Percentiles rank a stretch among this genome's conserved stretches.
Evolutionary conservation across 2,329 filamentous ascomycete genomes (phyloP).

Genomic region (Ceratocystiopsis sp.): DNA sequence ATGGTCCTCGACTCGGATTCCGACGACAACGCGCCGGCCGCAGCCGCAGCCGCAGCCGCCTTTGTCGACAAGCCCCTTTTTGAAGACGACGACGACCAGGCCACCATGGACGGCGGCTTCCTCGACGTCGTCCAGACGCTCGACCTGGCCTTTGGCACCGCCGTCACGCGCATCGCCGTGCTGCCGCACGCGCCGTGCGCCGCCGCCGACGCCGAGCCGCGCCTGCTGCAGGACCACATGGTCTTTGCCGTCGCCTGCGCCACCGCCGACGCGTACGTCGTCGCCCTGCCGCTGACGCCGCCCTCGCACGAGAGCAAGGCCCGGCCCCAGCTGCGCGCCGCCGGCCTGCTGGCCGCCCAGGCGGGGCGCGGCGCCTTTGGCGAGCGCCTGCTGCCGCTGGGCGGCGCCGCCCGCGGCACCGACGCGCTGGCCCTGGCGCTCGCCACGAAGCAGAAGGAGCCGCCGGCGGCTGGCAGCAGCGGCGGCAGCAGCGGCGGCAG

Average conservation of each 20-base stretch:
- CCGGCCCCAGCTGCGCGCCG: conserved; percentile 32
- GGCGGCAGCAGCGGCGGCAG: conserved; percentile 22
- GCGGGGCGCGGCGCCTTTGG: conserved; percentile 47
- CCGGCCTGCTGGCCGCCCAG: conserved; percentile 30
- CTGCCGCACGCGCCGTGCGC: conserved; percentile 32
- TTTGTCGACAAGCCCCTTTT: conserved; percentile 41
- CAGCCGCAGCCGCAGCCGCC: conserved; percentile 7
- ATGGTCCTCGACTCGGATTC: conserved; percentile 46
- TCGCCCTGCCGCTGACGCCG: conserved; percentile 43
- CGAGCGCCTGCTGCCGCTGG: conserved; percentile 36
- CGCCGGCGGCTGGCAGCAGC: conserved; percentile 23
- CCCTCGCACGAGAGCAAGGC: conserved; percentile 43
- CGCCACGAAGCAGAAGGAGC: conserved; percentile 11
- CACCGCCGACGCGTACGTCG: conserved; percentile 36
- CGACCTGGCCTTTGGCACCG: conserved; percentile 40
- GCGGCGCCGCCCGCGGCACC: conserved; percentile 34
- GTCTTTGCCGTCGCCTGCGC: conserved; percentile 44
- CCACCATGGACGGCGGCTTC: conserved; percentile 28
- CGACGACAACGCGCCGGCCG: conserved; percentile 27
- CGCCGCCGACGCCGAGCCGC: conserved; percentile 31
- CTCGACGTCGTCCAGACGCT: conserved; percentile 41
- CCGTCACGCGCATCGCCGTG: conserved; percentile 37
- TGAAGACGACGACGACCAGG: conserved; percentile 23
- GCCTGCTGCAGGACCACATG: conserved; percentile 37
- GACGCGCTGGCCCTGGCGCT: conserved; percentile 37